Evolutionary conservation across 768 basidiomycete genomes (phyloP).

Genomic region (Butyriboletus loyo): DNA sequence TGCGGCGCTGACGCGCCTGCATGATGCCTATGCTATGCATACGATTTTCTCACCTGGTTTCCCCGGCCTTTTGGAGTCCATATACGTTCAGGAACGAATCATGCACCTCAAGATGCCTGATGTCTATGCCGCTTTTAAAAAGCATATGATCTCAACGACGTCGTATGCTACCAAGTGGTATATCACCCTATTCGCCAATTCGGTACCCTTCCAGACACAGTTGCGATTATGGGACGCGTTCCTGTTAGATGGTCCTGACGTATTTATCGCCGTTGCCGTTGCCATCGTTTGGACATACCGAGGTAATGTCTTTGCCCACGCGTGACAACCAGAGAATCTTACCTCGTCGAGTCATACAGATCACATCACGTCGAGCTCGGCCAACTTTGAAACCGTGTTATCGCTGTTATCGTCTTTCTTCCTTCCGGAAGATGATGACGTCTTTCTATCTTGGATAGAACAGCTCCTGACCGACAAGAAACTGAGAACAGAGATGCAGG

Average conservation of each 20-base stretch:
- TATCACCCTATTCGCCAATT: slow-evolving; percentile 95
- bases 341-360: slow-evolving; percentile 43
- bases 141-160: slow-evolving; percentile 88
- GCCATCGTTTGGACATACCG: slow-evolving; percentile 90
- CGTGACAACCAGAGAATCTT: background rate
- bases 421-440: slow-evolving; percentile 86
- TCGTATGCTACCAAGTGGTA: slow-evolving; percentile 99
- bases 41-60: slow-evolving; percentile 90
- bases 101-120: slow-evolving; percentile 86
- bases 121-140: slow-evolving; percentile 82
- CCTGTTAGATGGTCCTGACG: slow-evolving; percentile 84
- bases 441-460: slow-evolving; percentile 77
- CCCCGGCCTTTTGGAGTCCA: slow-evolving; percentile 92
- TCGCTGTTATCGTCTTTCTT: slow-evolving; percentile 93
- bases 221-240: slow-evolving; percentile 94
- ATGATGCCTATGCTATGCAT: slow-evolving; percentile 87
- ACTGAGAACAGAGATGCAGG: slow-evolving; percentile 61
- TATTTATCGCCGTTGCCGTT: slow-evolving; percentile 80
- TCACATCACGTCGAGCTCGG: slow-evolving; percentile 73
- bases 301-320: slow-evolving; percentile 46
- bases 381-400: slow-evolving; percentile 89
- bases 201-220: slow-evolving; percentile 93
- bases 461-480: slow-evolving; percentile 59
- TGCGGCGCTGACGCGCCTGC: slow-evolving; percentile 79
- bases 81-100: slow-evolving; percentile 91